Conservation (phyloP, 345 rosid genomes). For the Eutrema heterophyllum region DNA sequence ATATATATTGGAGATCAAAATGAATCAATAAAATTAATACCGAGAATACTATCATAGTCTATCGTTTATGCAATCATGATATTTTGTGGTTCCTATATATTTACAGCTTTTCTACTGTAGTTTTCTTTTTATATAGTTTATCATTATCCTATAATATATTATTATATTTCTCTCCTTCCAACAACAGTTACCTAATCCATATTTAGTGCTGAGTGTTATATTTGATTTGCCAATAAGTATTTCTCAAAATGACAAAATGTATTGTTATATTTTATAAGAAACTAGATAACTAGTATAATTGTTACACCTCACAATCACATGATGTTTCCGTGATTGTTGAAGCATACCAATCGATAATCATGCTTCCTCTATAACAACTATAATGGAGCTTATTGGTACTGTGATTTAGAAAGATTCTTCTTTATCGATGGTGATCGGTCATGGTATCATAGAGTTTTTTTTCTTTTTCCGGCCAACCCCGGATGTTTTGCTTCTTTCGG, state of each 20-base stretch:
- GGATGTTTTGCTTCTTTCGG: too few species aligned
- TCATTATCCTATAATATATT: background rate
- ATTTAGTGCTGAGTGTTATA: background rate
- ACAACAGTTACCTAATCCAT: background rate
- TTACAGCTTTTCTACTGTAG: background rate
- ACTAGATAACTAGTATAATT: background rate
- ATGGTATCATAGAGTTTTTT: too few species aligned
- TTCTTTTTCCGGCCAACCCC: too few species aligned
- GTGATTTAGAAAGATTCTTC: too few species aligned
- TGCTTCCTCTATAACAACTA: background rate
- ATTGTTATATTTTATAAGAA: background rate
- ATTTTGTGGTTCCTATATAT: background rate
- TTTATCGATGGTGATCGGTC: too few species aligned
- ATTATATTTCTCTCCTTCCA: background rate
- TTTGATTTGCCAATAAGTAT: background rate
- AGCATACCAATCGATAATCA: slow-evolving; percentile 3
- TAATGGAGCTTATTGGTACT: background rate
- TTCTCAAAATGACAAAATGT: background rate
- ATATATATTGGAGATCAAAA: background rate
- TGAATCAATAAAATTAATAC: background rate
- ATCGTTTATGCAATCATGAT: background rate
- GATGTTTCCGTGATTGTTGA: background rate
- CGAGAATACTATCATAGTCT: background rate
- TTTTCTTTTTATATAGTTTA: background rate
- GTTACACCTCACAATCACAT: slow-evolving; percentile 2